A percentile compares a stretch with the other conserved stretches of the same genome.
Conservation (phyloP, 2,329 filamentous ascomycete genomes). For the Talaromyces funiculosus region DNA sequence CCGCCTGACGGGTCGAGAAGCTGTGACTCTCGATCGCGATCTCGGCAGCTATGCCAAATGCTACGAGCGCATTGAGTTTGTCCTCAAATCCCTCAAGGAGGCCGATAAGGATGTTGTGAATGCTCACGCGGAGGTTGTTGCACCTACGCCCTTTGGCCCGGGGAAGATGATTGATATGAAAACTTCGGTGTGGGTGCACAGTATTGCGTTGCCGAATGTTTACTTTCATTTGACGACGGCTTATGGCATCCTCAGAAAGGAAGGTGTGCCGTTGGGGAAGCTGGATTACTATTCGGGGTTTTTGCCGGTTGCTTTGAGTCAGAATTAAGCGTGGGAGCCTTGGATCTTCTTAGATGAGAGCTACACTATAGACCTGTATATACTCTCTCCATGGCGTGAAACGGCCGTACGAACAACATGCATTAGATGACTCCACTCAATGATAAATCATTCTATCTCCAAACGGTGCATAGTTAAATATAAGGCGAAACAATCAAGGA, state of each 20-base stretch:
- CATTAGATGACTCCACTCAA: neutral
- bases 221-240: conserved; percentile 58
- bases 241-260: conserved; percentile 57
- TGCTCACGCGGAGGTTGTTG: neutral
- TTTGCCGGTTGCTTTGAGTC: neutral
- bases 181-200: neutral
- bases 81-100: conserved; percentile 43
- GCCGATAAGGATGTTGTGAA: conserved; percentile 29
- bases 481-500: neutral
- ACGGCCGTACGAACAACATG: neutral
- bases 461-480: neutral
- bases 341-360: neutral
- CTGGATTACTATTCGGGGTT: conserved; percentile 44
- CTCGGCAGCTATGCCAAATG: conserved; percentile 48
- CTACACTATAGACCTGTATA: neutral
- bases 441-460: neutral
- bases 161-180: neutral
- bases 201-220: conserved; percentile 51
- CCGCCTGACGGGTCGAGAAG: neutral
- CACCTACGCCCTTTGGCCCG: neutral
- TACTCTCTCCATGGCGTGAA: neutral
- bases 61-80: conserved; percentile 44
- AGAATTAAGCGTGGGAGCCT: neutral
- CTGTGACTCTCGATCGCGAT: conserved; percentile 32
- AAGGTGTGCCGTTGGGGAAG: conserved; percentile 60